Base-by-base conservation (phyloP, 148 eudicot genomes). In the Arbutus unedo region DNA sequence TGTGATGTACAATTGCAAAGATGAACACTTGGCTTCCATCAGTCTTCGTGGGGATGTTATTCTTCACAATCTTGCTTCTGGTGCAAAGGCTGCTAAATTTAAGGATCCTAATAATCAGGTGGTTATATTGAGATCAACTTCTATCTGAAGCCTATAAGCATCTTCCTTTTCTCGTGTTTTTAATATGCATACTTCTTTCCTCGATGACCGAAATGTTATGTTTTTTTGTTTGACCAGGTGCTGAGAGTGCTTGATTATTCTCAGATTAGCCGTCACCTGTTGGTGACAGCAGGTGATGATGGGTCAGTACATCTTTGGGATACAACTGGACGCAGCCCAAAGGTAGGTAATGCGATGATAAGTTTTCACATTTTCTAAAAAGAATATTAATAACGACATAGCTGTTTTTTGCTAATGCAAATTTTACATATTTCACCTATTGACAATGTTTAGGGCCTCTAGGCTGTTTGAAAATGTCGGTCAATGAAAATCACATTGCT, bases 271-370 rank as follows among this genome's bases (percentile, higher is more conserved):
- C 89, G 99, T 85, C 97, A 94, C 89, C 92, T 93, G 81, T 88
- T 96, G 90, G 98, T 90, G 48, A 94, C 99, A 57, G 98, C 99
- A 79, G 99, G 99, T 73, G 99, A 96, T 90, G 99, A 96, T 90
- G 99, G 99, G 54, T 94, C 99, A n/a, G 84, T 96, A 82, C 94
- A 94, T 89, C 60, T 96, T 86, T 96, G 99, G 99, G 99, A 96
- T 89, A 92, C 97, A 83, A 94, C 95, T 73, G 93, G 92, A 78
- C 91, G 93, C 84, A 90, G 87, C 81, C 99, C 98, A 66, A 96
- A 96, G 99, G 99, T 96, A 81, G 81, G 88, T 73, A 68, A 3
- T 41, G 3, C 53, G 16, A 79, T 62, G 54, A 23, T 31, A 66
- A 31, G 2, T 66, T n/a, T 43, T 31, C 56, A 50, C 25, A 15